Evolutionary conservation across 2,329 filamentous ascomycete species (phyloP).

Genomic region (Aspergillus fumigatiaffinis): DNA sequence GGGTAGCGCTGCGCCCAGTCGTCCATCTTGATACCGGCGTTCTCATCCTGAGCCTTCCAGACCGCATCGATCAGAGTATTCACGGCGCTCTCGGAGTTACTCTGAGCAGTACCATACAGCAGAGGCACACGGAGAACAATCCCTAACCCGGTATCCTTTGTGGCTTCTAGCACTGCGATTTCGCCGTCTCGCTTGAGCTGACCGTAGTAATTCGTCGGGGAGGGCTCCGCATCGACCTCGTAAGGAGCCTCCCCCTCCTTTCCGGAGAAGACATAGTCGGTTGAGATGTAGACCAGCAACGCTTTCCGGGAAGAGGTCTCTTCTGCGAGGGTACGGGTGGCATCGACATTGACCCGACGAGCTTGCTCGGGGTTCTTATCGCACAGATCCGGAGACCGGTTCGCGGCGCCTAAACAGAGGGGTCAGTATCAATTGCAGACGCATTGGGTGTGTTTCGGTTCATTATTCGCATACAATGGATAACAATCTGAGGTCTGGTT

Average conservation of each 20-base stretch:
- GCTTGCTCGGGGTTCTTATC: slow-evolving; percentile 74
- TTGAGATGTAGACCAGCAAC: slow-evolving; percentile 61
- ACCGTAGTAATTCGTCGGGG: slow-evolving; percentile 75
- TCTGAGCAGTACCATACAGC: slow-evolving; percentile 73
- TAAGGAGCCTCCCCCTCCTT: slow-evolving; percentile 83
- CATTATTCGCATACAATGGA: slow-evolving; percentile 63
- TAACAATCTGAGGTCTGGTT: slow-evolving; percentile 66
- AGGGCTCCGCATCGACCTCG: slow-evolving; percentile 57
- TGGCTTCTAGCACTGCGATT: slow-evolving; percentile 64
- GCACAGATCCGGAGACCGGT: slow-evolving; percentile 83
- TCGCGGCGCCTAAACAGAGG: slow-evolving; percentile 64
- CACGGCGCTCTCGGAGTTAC: slow-evolving; percentile 71
- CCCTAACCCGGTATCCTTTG: slow-evolving; percentile 50
- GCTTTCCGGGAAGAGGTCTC: slow-evolving; percentile 56
- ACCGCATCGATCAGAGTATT: slow-evolving; percentile 76
- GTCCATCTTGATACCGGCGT: slow-evolving; percentile 69
- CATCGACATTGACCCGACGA: slow-evolving; percentile 67
- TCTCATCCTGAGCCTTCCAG: slow-evolving; percentile 65
- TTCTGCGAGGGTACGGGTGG: slow-evolving; percentile 62
- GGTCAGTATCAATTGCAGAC: slow-evolving; percentile 8
- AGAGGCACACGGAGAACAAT: slow-evolving; percentile 78
- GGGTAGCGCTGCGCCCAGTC: slow-evolving; percentile 82
- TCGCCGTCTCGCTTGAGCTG: slow-evolving; percentile 70
- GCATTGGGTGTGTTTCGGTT: neutral
- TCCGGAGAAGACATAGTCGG: slow-evolving; percentile 75